Evolutionary conservation across 768 basidiomycete species (phyloP), one percentile per base, ranked within the genome.

Genomic region (Rhizopogon vinicolor): DNA sequence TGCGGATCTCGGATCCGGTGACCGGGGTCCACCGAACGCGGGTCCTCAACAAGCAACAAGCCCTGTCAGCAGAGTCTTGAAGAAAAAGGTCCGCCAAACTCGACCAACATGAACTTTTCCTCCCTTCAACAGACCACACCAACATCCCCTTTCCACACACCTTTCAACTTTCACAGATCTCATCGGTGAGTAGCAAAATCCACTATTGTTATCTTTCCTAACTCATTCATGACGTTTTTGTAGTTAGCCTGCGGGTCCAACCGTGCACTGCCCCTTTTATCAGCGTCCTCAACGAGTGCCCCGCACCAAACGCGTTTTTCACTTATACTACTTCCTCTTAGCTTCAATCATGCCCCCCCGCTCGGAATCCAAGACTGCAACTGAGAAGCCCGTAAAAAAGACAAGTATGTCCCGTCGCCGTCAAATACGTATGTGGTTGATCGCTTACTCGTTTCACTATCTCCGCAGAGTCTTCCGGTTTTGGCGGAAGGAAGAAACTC

Each of bases 401-500:
- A 57, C 68, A 12, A 75, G 85, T 86, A 56, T 59, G 82, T 69
- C 35, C 45, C 31, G 46, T 55, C 58, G 46, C 25, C 44, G 53
- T 37, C 52, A 41, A 25, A 48, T 53, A 59, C 67, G 58, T 55
- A 59, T 66, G 58, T 55, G 58, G 57, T 31, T 41, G 44, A 54
- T 65, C 41, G 65, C 59, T 41, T 53, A 55, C 44, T 41, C 18
- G 50, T 63, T 22, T 55, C 46, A 37, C 64, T 62, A 59, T 19
- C 51, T 43, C 60, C 81, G 78, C 73, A 67, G 84, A 81, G 67
- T 81, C 83, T 14, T 73, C 80, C 37, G 74, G 73, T 39, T 72
- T 73, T 16, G 78, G 80, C 18, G 73, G 73, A 65, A 80, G 77
- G 68, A 89, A 78, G 68, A 81, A 81, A 68, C 74, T 89, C 45